Evolutionary conservation across 2,329 filamentous ascomycete genomes (phyloP).

Genomic region (Neurospora sp.): DNA sequence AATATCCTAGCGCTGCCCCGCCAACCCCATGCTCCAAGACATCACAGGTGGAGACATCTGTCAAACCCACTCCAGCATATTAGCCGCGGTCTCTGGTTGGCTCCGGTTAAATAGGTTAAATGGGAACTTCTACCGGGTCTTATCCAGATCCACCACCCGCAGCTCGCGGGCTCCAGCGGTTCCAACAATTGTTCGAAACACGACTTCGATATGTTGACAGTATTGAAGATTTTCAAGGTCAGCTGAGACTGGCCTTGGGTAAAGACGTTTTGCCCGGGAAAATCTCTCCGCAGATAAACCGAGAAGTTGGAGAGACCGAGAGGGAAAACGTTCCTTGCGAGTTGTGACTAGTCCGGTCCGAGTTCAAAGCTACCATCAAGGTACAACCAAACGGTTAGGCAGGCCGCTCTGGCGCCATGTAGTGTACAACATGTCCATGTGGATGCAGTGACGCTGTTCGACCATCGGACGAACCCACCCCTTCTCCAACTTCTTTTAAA

Average conservation of each 20-base stretch:
- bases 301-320: neutral
- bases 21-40: neutral
- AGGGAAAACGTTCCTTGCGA: neutral
- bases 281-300: neutral
- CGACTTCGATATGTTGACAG: neutral
- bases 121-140: conserved; percentile 16
- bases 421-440: conserved; percentile 2
- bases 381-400: neutral
- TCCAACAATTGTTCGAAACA: neutral
- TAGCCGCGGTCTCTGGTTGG: conserved; percentile 16
- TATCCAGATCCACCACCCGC: conserved; percentile 8
- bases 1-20: neutral
- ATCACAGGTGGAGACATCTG: neutral
- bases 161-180: conserved; percentile 5
- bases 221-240: conserved; percentile 2
- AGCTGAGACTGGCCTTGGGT: conserved; percentile 1
- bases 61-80: conserved; percentile 4
- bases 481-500: conserved; percentile 15
- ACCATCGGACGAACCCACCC: conserved; percentile 11
- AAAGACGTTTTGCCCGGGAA: neutral
- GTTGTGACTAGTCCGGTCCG: neutral
- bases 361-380: neutral
- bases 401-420: conserved; percentile 5
- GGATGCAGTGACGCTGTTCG: conserved; percentile 3
- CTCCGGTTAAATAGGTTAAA: conserved; percentile 17